These are phyloP conservation scores for Russula lepida DNA, from an alignment of 768 basidiomycete genomes.

Conservation along the genomic window DNA sequence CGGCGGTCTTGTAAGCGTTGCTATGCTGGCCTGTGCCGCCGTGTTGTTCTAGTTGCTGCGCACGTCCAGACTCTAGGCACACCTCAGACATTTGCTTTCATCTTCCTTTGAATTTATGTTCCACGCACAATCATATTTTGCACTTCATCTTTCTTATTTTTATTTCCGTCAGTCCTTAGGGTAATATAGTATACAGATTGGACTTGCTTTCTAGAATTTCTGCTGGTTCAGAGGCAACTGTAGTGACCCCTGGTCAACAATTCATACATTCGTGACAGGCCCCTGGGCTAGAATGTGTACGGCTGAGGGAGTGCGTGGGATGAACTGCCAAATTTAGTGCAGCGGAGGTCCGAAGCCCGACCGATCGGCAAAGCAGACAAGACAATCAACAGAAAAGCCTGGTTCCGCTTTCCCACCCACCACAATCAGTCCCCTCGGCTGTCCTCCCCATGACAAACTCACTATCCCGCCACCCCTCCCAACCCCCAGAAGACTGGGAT, in stretches of 20 bases:
- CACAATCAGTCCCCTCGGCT: background rate
- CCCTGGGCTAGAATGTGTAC: no score
- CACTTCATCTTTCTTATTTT: background rate
- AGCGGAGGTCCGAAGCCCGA: background rate
- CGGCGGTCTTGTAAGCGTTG: background rate
- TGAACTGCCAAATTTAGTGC: background rate
- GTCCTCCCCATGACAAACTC: constrained; percentile 12
- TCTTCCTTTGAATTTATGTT: background rate
- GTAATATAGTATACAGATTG: background rate
- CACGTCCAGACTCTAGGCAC: background rate
- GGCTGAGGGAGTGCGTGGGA: background rate
- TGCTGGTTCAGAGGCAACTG: background rate
- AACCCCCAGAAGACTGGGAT: constrained; percentile 22
- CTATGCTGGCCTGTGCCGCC: constrained; percentile 1
- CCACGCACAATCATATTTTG: background rate
- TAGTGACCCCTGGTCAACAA: no score
- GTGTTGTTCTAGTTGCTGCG: constrained; percentile 1
- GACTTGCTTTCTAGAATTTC: background rate
- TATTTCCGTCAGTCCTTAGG: background rate
- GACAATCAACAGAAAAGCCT: background rate
- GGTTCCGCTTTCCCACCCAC: background rate
- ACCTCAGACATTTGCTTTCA: background rate
- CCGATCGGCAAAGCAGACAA: background rate
- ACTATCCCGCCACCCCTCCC: constrained; percentile 11
- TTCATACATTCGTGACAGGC: no score